These are phyloP conservation scores for Barnettozyma botsteinii DNA, from an alignment of 805 yeast genomes.

Conservation along the genomic window DNA sequence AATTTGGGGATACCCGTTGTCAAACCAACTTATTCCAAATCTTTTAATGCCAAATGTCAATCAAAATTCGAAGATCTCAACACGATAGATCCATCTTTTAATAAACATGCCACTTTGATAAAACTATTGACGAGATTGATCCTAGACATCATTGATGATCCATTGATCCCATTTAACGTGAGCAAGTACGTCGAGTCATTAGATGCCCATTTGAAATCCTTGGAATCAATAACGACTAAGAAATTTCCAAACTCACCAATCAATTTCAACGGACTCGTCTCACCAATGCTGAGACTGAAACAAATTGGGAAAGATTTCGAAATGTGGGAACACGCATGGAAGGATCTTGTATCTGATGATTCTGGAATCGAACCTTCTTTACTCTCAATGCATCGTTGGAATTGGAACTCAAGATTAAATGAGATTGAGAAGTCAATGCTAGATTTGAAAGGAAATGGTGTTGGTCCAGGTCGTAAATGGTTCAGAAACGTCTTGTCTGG, in stretches of 20 bases:
- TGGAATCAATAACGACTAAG: slow-evolving; percentile 34
- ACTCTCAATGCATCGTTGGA: slow-evolving; percentile 66
- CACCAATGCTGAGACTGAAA: slow-evolving; percentile 34
- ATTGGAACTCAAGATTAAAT: slow-evolving; percentile 68
- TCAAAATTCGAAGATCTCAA: slow-evolving; percentile 59
- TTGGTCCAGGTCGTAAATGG: slow-evolving; percentile 49
- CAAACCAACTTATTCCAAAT: slow-evolving; percentile 46
- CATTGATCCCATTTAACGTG: slow-evolving; percentile 68
- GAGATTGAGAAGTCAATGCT: slow-evolving; percentile 50
- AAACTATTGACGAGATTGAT: slow-evolving; percentile 48
- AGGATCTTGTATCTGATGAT: slow-evolving; percentile 41
- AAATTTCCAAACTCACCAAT: slow-evolving; percentile 21
- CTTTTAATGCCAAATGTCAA: slow-evolving; percentile 31
- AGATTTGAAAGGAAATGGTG: slow-evolving; percentile 31
- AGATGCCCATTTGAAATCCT: slow-evolving; percentile 38
- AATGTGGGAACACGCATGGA: slow-evolving; percentile 62
- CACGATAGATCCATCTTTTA: slow-evolving; percentile 49
- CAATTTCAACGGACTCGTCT: slow-evolving; percentile 25
- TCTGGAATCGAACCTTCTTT: slow-evolving; percentile 69
- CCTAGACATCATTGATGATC: slow-evolving; percentile 64
- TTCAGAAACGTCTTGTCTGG: slow-evolving; percentile 67
- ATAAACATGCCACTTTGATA: slow-evolving; percentile 49
- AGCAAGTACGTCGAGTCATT: slow-evolving; percentile 40
- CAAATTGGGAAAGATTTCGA: slow-evolving; percentile 42
- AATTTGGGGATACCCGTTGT: slow-evolving; percentile 63